A percentile compares a stretch with the other conserved stretches of the same genome.
Evolutionary conservation across 257 asterid genomes (phyloP).

Genomic region (Paulownia fortunei): DNA sequence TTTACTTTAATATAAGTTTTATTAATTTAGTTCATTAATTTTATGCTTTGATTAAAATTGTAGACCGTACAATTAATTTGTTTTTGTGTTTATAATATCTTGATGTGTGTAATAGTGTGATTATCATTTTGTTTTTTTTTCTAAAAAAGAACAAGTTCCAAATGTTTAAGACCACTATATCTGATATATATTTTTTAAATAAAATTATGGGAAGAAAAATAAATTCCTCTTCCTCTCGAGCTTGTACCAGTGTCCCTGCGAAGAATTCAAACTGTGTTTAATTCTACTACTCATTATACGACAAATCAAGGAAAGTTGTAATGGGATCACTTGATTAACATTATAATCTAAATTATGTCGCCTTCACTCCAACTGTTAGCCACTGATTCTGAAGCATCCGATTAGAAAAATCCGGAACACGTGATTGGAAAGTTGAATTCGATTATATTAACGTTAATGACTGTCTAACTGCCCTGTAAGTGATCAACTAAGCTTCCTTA

Average conservation of each 20-base stretch:
- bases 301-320: conserved; percentile 13
- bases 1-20: not conserved
- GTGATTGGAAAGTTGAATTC: conserved; percentile 27
- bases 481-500: too few species aligned
- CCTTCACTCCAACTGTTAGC: conserved; percentile 30
- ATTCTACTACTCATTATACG: not conserved
- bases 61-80: too few species aligned
- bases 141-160: too few species aligned
- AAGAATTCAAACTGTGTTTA: not conserved
- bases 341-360: conserved; percentile 7
- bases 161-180: too few species aligned
- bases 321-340: conserved; percentile 25
- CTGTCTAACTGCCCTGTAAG: not conserved
- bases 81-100: too few species aligned
- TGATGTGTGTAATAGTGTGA: too few species aligned
- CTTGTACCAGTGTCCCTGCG: too few species aligned
- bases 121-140: too few species aligned
- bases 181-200: too few species aligned
- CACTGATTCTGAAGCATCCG: conserved; percentile 18
- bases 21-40: not conserved
- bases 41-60: too few species aligned
- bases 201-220: too few species aligned
- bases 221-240: too few species aligned
- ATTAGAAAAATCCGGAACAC: conserved; percentile 11
- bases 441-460: conserved; percentile 11